A percentile compares a stretch with the other conserved stretches of the same genome.
These are phyloP conservation scores for Pittosporum tobira DNA, from an alignment of 129 eudicot species.

Conservation along the genomic window DNA sequence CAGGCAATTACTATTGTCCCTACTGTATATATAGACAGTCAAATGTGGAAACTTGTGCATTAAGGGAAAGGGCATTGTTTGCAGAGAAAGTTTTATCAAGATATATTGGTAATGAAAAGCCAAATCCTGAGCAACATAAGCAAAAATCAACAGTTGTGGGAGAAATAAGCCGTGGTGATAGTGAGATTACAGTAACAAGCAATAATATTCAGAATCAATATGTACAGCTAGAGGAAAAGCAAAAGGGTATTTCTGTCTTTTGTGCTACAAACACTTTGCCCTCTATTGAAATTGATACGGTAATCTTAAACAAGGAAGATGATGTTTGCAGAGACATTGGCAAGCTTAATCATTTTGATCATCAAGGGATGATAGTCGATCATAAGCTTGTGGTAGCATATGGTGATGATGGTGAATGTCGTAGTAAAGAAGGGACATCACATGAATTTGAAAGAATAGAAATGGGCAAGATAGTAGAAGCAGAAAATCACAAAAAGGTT, in stretches of 20 bases:
- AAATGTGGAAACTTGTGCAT: conserved; percentile 14
- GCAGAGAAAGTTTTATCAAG: conserved; percentile 33
- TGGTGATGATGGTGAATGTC: conserved; percentile 3
- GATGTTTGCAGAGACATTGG: not conserved
- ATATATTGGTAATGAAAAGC: conserved; percentile 27
- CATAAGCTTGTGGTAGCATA: conserved; percentile 9
- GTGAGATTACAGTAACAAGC: not conserved
- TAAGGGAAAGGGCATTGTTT: conserved; percentile 30
- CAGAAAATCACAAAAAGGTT: conserved; percentile 9
- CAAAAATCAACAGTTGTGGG: conserved; percentile 12
- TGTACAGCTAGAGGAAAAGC: conserved; percentile 13
- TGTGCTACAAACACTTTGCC: conserved; percentile 3
- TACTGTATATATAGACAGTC: conserved; percentile 42
- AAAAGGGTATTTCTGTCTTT: not conserved
- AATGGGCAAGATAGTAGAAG: conserved; percentile 8
- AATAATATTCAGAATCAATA: conserved; percentile 12
- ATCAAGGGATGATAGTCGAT: conserved; percentile 20
- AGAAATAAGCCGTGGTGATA: not conserved
- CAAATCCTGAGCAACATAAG: conserved; percentile 10
- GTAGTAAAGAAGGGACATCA: conserved; percentile 2
- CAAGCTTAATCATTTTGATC: conserved; percentile 3
- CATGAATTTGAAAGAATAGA: conserved; percentile 3
- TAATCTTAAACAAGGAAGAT: conserved; percentile 6
- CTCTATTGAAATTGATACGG: conserved; percentile 13
- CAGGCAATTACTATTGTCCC: conserved; percentile 51